phyloP scores from a whole-genome alignment of 148 eudicot genomes.

The Polygonum aviculare region DNA sequence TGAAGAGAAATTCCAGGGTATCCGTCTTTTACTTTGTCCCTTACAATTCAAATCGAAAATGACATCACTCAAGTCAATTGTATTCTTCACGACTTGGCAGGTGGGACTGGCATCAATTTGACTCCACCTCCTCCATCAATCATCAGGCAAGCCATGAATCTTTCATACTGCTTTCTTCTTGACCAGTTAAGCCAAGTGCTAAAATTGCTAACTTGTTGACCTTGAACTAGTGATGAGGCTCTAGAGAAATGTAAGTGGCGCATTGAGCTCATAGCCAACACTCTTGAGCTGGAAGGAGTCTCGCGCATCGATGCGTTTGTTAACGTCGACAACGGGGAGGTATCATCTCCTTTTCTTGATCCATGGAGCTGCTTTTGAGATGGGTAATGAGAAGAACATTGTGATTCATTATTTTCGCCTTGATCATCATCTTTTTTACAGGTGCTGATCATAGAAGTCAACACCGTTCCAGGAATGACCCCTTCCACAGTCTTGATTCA shows the following conservation, averaged over 20 bases:
- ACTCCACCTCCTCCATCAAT: slow-evolving; percentile 84
- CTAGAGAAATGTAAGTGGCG: slow-evolving; percentile 49
- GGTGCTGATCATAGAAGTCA: slow-evolving; percentile 86
- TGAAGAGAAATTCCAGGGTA: slow-evolving; percentile 96
- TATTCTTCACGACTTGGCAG: slow-evolving; percentile 22
- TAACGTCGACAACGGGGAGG: slow-evolving; percentile 83
- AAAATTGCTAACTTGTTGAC: neutral
- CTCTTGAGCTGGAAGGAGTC: slow-evolving; percentile 77
- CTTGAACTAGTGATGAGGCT: slow-evolving; percentile 43
- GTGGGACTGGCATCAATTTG: slow-evolving; percentile 93
- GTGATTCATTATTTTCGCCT: neutral
- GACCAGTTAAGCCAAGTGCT: no score
- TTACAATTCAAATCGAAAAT: neutral
- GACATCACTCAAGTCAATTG: no score
- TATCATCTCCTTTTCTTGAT: slow-evolving; percentile 13
- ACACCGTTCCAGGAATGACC: slow-evolving; percentile 96
- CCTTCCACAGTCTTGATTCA: slow-evolving; percentile 90
- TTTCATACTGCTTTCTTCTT: neutral
- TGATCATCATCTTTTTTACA: slow-evolving; percentile 15
- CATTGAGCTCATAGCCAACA: slow-evolving; percentile 77
- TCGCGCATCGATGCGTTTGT: slow-evolving; percentile 87
- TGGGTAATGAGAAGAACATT: neutral
- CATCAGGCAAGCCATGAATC: slow-evolving; percentile 35
- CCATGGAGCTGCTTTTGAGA: neutral
- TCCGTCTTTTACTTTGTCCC: slow-evolving; percentile 4